phyloP scores from a whole-genome alignment of 805 yeast genomes.

The Komagataella populi region DNA sequence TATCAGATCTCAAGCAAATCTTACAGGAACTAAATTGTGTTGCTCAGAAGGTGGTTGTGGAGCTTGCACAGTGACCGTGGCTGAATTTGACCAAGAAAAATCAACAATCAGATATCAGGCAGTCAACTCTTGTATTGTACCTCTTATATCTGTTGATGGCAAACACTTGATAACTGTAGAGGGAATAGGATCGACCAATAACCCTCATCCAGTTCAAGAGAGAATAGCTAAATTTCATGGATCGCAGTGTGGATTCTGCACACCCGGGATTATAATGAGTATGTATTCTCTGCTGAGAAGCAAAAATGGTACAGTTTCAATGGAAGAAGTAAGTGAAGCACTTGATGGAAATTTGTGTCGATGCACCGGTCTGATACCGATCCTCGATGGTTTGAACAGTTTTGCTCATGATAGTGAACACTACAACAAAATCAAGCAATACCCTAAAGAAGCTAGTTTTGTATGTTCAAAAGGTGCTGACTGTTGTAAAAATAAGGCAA shows the following conservation, averaged over 20 bases:
- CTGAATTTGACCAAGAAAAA: slow-evolving; percentile 15
- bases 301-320: slow-evolving; percentile 20
- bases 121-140: slow-evolving; percentile 32
- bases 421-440: slow-evolving; percentile 11
- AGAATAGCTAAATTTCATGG: slow-evolving; percentile 34
- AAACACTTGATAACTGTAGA: slow-evolving; percentile 32
- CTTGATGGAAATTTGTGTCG: slow-evolving; percentile 34
- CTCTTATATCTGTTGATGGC: slow-evolving; percentile 29
- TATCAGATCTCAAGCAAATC: slow-evolving; percentile 20
- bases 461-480: slow-evolving; percentile 9
- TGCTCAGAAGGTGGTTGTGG: slow-evolving; percentile 41
- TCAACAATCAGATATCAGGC: slow-evolving; percentile 21
- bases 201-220: slow-evolving; percentile 35
- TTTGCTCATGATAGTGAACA: slow-evolving; percentile 22
- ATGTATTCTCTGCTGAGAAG: slow-evolving; percentile 26
- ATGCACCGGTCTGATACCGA: slow-evolving; percentile 37
- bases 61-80: slow-evolving; percentile 31
- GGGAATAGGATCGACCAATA: slow-evolving; percentile 25
- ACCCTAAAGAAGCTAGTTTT: slow-evolving; percentile 1
- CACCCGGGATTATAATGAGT: slow-evolving; percentile 38
- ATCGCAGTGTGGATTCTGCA: slow-evolving; percentile 37
- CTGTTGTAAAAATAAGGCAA: slow-evolving; percentile 9
- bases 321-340: slow-evolving; percentile 26
- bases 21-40: slow-evolving; percentile 32
- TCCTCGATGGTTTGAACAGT: slow-evolving; percentile 30